Evolutionary conservation across 768 basidiomycete species (phyloP), one percentile per base, ranked within the genome.

Genomic region (Coprinopsis sp.): DNA sequence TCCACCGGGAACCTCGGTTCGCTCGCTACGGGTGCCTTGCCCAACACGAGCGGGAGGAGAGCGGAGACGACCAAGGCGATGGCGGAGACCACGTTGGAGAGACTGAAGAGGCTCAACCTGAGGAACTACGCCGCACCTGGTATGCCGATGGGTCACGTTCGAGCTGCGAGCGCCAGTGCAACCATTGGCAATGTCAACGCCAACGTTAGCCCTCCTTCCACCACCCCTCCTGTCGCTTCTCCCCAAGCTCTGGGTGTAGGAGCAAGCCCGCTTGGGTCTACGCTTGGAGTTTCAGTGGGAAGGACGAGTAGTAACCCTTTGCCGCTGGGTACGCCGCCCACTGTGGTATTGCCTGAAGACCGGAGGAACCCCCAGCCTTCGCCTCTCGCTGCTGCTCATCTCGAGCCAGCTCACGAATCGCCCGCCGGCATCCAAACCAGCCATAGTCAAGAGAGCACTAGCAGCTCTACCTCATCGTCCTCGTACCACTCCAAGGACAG

Each of bases 121-220:
- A 64, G 63, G 51, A 79, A 78, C 60, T 79, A 79, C 52, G 73
- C 75, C 7, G 73, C 74, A 5, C 76, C 77, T n/a, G 47, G 49
- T 29, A n/a, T n/a, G n/a, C n/a, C n/a, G n/a, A n/a, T n/a, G 21
- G 28, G n/a, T 37, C 18, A 30, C 31, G 16, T 12, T 23, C 23
- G 51, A 19, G 18, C 31, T 43, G 19, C 41, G 10, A n/a, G n/a
- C n/a, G n/a, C n/a, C n/a, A n/a, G n/a, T n/a, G 27, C 30, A 18
- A 34, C 51, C 12, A 16, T 43, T n/a, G n/a, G n/a, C n/a, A n/a
- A n/a, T n/a, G n/a, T n/a, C n/a, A n/a, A n/a, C n/a, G n/a, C n/a
- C n/a, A n/a, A n/a, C n/a, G n/a, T n/a, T n/a, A n/a, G n/a, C n/a
- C n/a, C n/a, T n/a, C n/a, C n/a, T n/a, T n/a, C n/a, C n/a, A n/a